Base-by-base conservation (phyloP, 2,329 filamentous ascomycete species). In the Gaeumannomyces tritici region DNA sequence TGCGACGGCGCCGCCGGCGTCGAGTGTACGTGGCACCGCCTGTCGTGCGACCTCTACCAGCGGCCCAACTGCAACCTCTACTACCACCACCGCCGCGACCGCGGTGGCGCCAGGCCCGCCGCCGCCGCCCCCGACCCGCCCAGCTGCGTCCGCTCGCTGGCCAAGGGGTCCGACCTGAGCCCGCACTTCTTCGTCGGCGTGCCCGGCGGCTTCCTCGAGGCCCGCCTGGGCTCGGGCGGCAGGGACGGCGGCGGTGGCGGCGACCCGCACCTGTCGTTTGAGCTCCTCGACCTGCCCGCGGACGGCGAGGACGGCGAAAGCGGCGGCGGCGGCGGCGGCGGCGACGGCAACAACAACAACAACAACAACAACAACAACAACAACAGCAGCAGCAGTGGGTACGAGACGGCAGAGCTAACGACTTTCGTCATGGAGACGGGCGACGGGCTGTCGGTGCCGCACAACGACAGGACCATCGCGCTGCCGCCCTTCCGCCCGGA, bases 101-200 rank as follows among this genome's bases (percentile, higher is more conserved):
- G 7, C 31, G 31, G 12, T 11, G 8, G 31, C 31, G 7, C 8
- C 31, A 9, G 31, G 8, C 2, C 1, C 31, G 12, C 7, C 31
- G 12, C 2, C 21, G 55, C 8, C 63, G 15, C 62, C 60, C 27
- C 59, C 33, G 42, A 64, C 60, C 61, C 63, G 63, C 54, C 66
- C 5, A 42, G 31, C 2, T 61, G 74, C 11, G 70, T 83, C 27
- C 80, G 80, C 70, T 78, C 78, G 11, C 72, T 84, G 1, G 76
- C 78, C 12, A 79, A 79, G 59, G 70, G 77, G 0, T 79, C 78
- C 0, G 79, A 82, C 61, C 59, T 76, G 6, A 79, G 80, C 0
- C 74, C 76, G 4, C 77, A 75, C 9, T 74, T 84, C 56, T 83
- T 82, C 69, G 75, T 78, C 15, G 81, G 81, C 3, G 71, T 83